Base-by-base conservation (phyloP, 768 basidiomycete genomes). In the Kwoniella sp. region DNA sequence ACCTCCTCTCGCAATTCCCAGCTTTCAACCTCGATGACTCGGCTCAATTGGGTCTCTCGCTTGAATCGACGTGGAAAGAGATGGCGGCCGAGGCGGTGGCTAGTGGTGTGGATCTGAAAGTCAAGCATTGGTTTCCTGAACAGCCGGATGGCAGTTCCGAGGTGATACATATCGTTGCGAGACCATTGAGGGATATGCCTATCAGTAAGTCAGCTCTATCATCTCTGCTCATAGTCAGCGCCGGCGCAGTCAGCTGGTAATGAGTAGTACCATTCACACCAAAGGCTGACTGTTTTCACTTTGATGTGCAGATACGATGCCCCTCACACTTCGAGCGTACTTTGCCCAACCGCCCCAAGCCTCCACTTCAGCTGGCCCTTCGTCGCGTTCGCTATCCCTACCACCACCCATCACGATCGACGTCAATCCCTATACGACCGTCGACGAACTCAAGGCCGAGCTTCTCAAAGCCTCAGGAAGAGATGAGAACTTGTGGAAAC, bases 1-100 rank as follows among this genome's bases (percentile, higher is more conserved):
- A 76, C 54, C 71, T 79, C 13, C 50, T 77, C 51, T 61, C 69
- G 36, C 52, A 68, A 19, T 79, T 79, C 62, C 73, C 78, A 4
- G 60, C 74, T 2, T 77, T 64, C 60, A 73, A 70, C 40, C 51
- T 79, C 17, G 68, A 73, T 37, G 78, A 79, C 49, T 65, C 74
- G 0, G n/a, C 33, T 1, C 76, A 79, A 55, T 52, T 76, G 44
- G 51, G 36, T 2, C 8, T 63, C 17, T 70, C 64, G 61, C 60
- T 69, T 22, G 71, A 58, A 12, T 49, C 59, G 21, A 47, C 29
- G 25, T 40, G 40, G 63, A 55, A 30, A 29, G 48, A n/a, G 12
- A 47, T 48, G 29, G 27, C 26, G 40, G 48, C 10, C 8, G 33
- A 26, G 17, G 51, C 22, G 24, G 50, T 13, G 30, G 48, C 7